These are phyloP conservation scores for Rhododendron kiyosumense DNA, from an alignment of 148 eudicot genomes.

Conservation along the genomic window DNA sequence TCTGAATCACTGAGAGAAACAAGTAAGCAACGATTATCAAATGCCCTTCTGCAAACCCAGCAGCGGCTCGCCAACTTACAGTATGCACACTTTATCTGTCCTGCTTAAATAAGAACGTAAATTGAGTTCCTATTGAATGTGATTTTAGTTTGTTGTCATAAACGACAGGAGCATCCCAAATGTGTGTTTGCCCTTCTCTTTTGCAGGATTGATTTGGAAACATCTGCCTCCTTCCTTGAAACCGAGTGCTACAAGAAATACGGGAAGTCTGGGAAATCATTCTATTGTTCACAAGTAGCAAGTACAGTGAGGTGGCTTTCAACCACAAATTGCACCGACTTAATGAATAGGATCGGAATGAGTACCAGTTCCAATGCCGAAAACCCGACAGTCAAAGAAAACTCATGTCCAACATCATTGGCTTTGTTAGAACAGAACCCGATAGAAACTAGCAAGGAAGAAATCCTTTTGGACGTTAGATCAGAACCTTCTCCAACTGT, in stretches of 20 bases:
- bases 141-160: not conserved
- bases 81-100: constrained; percentile 24
- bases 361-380: constrained; percentile 14
- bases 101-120: not conserved
- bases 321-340: constrained; percentile 38
- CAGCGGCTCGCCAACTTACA: constrained; percentile 43
- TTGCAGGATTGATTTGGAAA: constrained; percentile 56
- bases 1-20: constrained; percentile 57
- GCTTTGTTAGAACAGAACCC: constrained; percentile 22
- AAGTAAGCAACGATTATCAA: constrained; percentile 61
- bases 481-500: constrained; percentile 22
- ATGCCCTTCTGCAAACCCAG: constrained; percentile 57
- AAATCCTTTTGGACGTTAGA: constrained; percentile 6
- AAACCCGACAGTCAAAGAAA: constrained; percentile 15
- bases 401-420: constrained; percentile 16
- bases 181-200: constrained; percentile 1
- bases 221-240: constrained; percentile 55
- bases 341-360: constrained; percentile 38
- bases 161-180: not conserved
- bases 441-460: constrained; percentile 18
- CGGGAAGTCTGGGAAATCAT: constrained; percentile 69
- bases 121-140: not conserved
- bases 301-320: constrained; percentile 89
- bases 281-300: constrained; percentile 82
- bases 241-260: constrained; percentile 71